Evolutionary conservation across 345 rosid species (phyloP), one percentile per base, ranked within the genome.

Genomic region (Citrus australasica): DNA sequence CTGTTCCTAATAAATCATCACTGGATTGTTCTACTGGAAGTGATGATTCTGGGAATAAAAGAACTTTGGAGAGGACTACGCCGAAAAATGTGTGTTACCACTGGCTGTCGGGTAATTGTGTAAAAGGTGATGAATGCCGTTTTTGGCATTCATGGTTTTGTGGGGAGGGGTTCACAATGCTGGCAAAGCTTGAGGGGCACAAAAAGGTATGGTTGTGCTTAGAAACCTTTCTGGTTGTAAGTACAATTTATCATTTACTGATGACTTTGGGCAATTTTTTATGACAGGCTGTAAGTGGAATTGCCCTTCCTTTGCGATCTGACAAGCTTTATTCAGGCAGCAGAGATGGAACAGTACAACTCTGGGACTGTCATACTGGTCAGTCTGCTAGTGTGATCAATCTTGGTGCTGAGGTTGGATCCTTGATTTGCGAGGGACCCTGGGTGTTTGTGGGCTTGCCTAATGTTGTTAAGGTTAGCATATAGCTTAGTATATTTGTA

Each of bases 381-480:
- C 84, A 79, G 53, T 83, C 88, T 76, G 73, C 70, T 14, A 61
- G 78, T 2, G 76, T 72, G 25, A 74, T 79, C 51, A 82, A 86
- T 74, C 79, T 89, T 69, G 82, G 84, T 53, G 86, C 81, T 6
- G 86, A 82, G 81, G 85, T 88, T 75, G 90, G 91, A 11, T 88
- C 83, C 61, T 72, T 90, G 61, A 83, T 84, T 4, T 84, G 82
- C 35, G 91, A 86, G 78, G 93, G 91, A n/a, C 77, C 86, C 10
- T 90, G 97, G 97, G 83, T 89, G 14, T 90, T 92, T 71, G 70
- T 86, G 35, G 93, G 93, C 81, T 73, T 92, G 79, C 89, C 82
- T 22, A 84, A 88, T 74, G 76, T 71, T 7, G 78, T 92, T n/a
- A 89, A 90, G 92, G 93, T 86, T 51, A 61, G 65, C 32, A 19